Percentiles rank a stretch among this genome's conserved stretches.
phyloP scores from a whole-genome alignment of 768 basidiomycete genomes.

The Rhizopogon vinicolor region DNA sequence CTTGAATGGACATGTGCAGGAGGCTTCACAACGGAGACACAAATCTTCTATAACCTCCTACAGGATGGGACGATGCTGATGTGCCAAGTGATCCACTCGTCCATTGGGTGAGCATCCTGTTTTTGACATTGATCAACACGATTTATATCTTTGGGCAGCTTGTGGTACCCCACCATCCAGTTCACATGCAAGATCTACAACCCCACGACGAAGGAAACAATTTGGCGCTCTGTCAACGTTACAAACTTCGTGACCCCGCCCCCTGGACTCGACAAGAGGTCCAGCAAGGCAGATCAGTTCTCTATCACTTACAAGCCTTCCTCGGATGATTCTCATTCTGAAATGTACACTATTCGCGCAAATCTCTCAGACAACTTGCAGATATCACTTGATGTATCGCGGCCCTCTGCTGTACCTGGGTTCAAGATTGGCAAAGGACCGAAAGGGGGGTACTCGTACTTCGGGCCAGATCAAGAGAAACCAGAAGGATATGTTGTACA shows the following conservation, averaged over 20 bases:
- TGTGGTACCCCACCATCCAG: constrained; percentile 94
- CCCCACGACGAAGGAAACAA: constrained; percentile 63
- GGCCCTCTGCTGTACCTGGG: constrained; percentile 70
- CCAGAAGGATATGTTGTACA: constrained; percentile 86
- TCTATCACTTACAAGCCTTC: constrained; percentile 61
- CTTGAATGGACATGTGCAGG: constrained; percentile 77
- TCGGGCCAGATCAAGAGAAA: constrained; percentile 62
- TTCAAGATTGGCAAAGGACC: constrained; percentile 90
- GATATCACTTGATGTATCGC: constrained; percentile 67
- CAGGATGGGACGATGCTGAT: constrained; percentile 76
- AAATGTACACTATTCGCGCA: constrained; percentile 75
- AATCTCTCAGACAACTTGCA: constrained; percentile 79
- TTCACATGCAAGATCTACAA: constrained; percentile 89
- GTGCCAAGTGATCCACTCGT: constrained; percentile 85
- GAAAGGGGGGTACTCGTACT: constrained; percentile 87
- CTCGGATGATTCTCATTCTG: constrained; percentile 56
- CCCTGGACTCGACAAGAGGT: constrained; percentile 79
- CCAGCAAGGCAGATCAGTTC: constrained; percentile 82
- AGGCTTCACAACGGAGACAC: constrained; percentile 90
- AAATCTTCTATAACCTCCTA: constrained; percentile 78
- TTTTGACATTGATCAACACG: not conserved
- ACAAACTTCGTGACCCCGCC: constrained; percentile 73
- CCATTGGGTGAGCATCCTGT: constrained; percentile 66
- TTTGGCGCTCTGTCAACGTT: constrained; percentile 88
- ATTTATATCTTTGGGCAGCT: constrained; percentile 36